A percentile compares a stretch with the other conserved stretches of the same genome.
These are phyloP conservation scores for Chytriomyces sp. DNA, from an alignment of 192 early-diverging fungal genomes.

Conservation along the genomic window DNA sequence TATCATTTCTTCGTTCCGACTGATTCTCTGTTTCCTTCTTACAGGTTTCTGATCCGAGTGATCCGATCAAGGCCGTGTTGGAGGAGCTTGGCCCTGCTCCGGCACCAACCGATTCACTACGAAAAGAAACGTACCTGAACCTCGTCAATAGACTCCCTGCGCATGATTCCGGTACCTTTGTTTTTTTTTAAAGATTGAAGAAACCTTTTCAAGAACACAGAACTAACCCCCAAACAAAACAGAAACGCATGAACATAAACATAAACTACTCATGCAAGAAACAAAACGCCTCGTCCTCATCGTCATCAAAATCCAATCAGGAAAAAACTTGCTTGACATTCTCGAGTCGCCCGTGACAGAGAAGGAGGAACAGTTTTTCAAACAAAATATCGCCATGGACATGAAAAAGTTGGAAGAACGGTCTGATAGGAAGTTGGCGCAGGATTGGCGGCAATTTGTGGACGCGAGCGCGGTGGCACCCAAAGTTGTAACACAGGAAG, in stretches of 20 bases:
- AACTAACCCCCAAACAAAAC: conserved; percentile 39
- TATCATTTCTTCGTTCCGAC: too few species aligned
- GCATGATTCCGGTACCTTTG: background rate
- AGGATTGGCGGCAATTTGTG: conserved; percentile 11
- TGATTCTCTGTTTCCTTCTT: background rate
- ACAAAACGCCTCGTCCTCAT: conserved; percentile 87
- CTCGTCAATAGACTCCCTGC: conserved; percentile 75
- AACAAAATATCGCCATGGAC: conserved; percentile 37
- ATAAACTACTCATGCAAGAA: conserved; percentile 79
- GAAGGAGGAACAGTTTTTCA: conserved; percentile 71
- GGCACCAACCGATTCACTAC: conserved; percentile 23
- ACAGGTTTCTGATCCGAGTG: conserved; percentile 38
- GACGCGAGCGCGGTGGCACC: background rate
- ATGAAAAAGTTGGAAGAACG: conserved; percentile 16
- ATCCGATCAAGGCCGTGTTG: conserved; percentile 54
- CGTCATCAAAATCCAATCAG: conserved; percentile 87
- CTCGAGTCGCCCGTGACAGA: conserved; percentile 74
- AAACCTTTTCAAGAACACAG: background rate
- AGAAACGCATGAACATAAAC: conserved; percentile 34
- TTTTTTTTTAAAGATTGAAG: background rate
- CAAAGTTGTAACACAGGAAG: conserved; percentile 7
- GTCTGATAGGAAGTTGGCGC: conserved; percentile 3
- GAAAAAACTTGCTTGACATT: conserved; percentile 82
- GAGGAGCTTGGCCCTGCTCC: conserved; percentile 53
- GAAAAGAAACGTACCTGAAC: conserved; percentile 64